Evolutionary conservation across 306 rosid species (phyloP), one percentile per base, ranked within the genome.

Genomic region (Psophocarpus tetragonolobus): DNA sequence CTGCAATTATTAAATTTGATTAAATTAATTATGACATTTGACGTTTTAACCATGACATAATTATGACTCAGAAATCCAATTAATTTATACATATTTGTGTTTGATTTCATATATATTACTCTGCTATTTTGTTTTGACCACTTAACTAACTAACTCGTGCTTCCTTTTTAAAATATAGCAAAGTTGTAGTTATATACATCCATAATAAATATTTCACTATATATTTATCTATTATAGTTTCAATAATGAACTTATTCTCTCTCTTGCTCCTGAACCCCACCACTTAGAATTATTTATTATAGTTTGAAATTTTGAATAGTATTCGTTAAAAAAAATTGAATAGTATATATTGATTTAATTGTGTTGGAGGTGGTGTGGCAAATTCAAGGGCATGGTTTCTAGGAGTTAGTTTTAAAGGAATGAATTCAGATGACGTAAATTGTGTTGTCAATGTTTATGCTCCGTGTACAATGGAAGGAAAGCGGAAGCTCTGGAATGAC

Each of bases 11-110:
- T 45, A 26, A 47, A 27, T 1, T 11, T 3, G 32, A 32, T 20
- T n/a, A 2, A 33, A 51, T 71, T 71, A 71, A 51, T 71, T 50
- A 18, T 71, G 20, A 6, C 63, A 50, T 71, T 70, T 48, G 63
- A 71, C 44, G 6, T 27, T 1, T 50, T 48, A 70, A 70, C 32
- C 30, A 70, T 7, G 30, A 44, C 61, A 5, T 48, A 48, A 47
- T 48, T 32, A 70, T 30, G 62, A 48, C 3, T 70, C 62, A 47
- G 29, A 70, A 14, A 1, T 33, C 3, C 1, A 71, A 3, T 51
- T 47, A 18, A 20, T 51, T 47, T 20, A 32, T 50, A 70, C n/a
- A 71, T 71, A 71, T 32, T 71, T 71, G 29, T 50, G 64, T 0
- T 32, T 32, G 35, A 15, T 7, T 32, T 21, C 45, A 33, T 32